A percentile compares a stretch with the other conserved stretches of the same genome.
These are phyloP conservation scores for Austroboletus rostrupii DNA, from an alignment of 1,284 basidiomycete genomes.

Conservation along the genomic window DNA sequence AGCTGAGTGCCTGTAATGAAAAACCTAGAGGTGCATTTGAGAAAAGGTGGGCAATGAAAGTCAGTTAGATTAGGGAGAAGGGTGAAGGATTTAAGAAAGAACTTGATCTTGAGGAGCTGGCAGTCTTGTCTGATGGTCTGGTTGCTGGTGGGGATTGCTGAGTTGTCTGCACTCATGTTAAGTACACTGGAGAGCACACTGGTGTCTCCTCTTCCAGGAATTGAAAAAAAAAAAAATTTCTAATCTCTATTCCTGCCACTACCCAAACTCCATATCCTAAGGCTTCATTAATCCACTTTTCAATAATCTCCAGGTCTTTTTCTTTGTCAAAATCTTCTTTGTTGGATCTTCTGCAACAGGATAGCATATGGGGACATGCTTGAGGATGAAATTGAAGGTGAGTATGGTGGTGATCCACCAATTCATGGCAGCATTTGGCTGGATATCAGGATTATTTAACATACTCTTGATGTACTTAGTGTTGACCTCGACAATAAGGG, in stretches of 20 bases:
- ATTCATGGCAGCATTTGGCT: conserved; percentile 35
- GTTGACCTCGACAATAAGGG: neutral
- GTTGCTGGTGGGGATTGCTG: too few relatives aligned
- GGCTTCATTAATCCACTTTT: neutral
- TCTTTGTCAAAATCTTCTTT: neutral
- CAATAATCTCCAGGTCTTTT: neutral
- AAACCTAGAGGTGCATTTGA: neutral
- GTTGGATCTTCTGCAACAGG: neutral
- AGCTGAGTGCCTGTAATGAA: neutral
- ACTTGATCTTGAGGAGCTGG: too few relatives aligned
- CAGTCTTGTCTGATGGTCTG: too few relatives aligned
- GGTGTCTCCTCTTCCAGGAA: neutral
- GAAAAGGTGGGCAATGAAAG: neutral
- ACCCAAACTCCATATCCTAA: neutral
- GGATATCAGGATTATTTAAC: conserved; percentile 2
- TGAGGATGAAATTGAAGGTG: conserved; percentile 32
- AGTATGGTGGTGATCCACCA: conserved; percentile 37
- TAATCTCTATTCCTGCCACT: neutral
- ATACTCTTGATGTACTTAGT: conserved; percentile 2
- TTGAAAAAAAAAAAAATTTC: neutral
- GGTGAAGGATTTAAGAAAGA: too few relatives aligned
- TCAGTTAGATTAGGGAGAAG: neutral
- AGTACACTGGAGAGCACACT: neutral
- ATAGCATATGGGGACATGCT: neutral
- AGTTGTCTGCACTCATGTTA: too few relatives aligned